Evolutionary conservation across 345 rosid genomes (phyloP), one percentile per base, ranked within the genome.

Genomic region (Boechera divaricarpa): DNA sequence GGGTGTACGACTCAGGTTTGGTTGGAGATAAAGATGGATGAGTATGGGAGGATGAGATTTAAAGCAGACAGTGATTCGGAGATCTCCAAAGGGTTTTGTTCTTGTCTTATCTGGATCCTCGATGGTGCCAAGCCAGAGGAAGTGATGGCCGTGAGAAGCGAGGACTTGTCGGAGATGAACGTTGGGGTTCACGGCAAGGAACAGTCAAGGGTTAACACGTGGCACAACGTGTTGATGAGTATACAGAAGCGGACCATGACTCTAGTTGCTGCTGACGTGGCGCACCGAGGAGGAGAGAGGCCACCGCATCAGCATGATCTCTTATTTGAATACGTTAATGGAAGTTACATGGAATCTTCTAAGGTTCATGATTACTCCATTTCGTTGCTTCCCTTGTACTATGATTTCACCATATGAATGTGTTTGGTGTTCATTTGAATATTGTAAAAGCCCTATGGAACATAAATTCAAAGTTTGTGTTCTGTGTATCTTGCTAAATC

Each of bases 1-100:
- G 96, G 98, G 16, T 94, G 98, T 84, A 81, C 98, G 61, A 86
- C 97, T 26, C 97, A 90, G 87, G 97, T 94, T 32, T 92, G 98
- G 98, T 78, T 94, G 4, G 87, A 87, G 6, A 88, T 71, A 2
- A 66, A 61, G 48, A 78, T 89, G 68, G 95, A 90, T 47, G 85
- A 74, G 39, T 59, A 38, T 16, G 93, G 97, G 12, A 87, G 73
- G 63, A 83, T 88, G 84, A 87, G 92, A 67, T 89, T 92, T 65
- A 80, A 75, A 70, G 93, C 93, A 2, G 95, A 90, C 63, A 94
- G 98, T 74, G 98, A 94, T 21, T 94, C 97, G 2, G 97, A 94
- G 86, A 90, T 94, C 63, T 86, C 92, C 0, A 90, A 89, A 55
- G 97, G 97, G 16, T 94, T 88, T 53, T 80, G 88, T 51, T 87